A percentile compares a stretch with the other conserved stretches of the same genome.
phyloP scores from a whole-genome alignment of 805 yeast species.

The Pichia rugopelliculosa region DNA sequence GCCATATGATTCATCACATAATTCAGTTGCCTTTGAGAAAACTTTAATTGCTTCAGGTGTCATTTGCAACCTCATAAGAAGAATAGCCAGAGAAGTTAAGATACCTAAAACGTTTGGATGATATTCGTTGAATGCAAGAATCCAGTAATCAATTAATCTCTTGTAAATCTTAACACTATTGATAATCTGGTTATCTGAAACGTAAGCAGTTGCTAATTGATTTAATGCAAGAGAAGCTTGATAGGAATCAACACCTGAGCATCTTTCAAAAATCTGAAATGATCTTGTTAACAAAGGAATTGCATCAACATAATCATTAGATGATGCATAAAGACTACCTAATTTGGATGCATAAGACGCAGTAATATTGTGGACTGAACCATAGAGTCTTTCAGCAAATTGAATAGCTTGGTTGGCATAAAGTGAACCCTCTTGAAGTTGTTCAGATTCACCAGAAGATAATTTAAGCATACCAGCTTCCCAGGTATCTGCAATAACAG shows the following conservation, averaged over 20 bases:
- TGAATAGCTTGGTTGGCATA: constrained; percentile 63
- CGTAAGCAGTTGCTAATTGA: constrained; percentile 70
- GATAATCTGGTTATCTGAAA: constrained; percentile 46
- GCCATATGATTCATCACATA: constrained; percentile 49
- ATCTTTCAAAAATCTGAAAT: constrained; percentile 68
- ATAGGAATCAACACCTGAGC: constrained; percentile 70
- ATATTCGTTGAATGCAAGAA: constrained; percentile 45
- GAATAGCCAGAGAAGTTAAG: constrained; percentile 50
- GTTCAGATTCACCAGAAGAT: constrained; percentile 23
- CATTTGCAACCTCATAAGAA: constrained; percentile 48
- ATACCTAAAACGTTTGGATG: constrained; percentile 70
- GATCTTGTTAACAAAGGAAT: constrained; percentile 55
- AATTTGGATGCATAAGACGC: constrained; percentile 61
- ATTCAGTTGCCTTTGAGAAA: constrained; percentile 43
- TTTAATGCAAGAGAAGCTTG: constrained; percentile 66
- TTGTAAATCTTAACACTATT: constrained; percentile 57
- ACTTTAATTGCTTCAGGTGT: constrained; percentile 43
- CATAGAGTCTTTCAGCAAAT: constrained; percentile 77
- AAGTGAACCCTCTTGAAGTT: constrained; percentile 50
- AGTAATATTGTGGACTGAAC: constrained; percentile 70
- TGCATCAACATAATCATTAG: constrained; percentile 5
- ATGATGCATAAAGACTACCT: constrained; percentile 29
- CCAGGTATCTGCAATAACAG: constrained; percentile 68
- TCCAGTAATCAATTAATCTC: constrained; percentile 55
- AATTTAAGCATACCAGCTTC: constrained; percentile 44